These are phyloP conservation scores for Cystobasidiopsis lactophilus DNA, from an alignment of 768 basidiomycete genomes.

Conservation along the genomic window DNA sequence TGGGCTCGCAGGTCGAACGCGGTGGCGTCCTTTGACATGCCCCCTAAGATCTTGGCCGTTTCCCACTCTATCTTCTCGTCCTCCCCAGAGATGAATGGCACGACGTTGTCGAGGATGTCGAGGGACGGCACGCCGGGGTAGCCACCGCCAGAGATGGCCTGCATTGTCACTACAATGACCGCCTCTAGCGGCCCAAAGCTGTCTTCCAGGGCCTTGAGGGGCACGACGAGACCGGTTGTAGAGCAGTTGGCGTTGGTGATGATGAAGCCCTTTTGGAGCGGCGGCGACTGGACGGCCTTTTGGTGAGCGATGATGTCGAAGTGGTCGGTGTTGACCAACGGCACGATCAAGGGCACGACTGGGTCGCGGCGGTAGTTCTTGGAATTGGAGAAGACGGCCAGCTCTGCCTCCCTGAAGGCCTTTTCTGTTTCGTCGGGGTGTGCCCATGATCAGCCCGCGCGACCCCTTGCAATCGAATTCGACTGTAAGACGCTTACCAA, in stretches of 20 bases:
- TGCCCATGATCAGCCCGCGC: background rate
- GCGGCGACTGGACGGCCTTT: slow-evolving; percentile 39
- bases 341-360: slow-evolving; percentile 80
- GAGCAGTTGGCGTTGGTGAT: slow-evolving; percentile 97
- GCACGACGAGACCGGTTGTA: slow-evolving; percentile 76
- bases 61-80: slow-evolving; percentile 98
- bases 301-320: slow-evolving; percentile 67
- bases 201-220: slow-evolving; percentile 70
- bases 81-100: slow-evolving; percentile 81
- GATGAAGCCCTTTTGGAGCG: slow-evolving; percentile 63
- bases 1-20: slow-evolving; percentile 64
- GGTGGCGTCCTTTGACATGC: slow-evolving; percentile 35
- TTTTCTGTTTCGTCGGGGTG: slow-evolving; percentile 41
- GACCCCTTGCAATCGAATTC: no score
- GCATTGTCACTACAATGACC: slow-evolving; percentile 81
- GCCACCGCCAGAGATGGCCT: slow-evolving; percentile 93
- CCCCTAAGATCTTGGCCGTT: slow-evolving; percentile 86
- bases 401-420: slow-evolving; percentile 63
- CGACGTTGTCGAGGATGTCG: slow-evolving; percentile 87
- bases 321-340: slow-evolving; percentile 77
- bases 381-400: slow-evolving; percentile 89
- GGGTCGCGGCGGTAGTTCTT: slow-evolving; percentile 88
- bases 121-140: slow-evolving; percentile 79
- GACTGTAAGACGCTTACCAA: slow-evolving; percentile 44
- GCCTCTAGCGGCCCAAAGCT: slow-evolving; percentile 85